phyloP scores from a whole-genome alignment of 495 filamentous ascomycete species.

The Apiosordaria backusii region DNA sequence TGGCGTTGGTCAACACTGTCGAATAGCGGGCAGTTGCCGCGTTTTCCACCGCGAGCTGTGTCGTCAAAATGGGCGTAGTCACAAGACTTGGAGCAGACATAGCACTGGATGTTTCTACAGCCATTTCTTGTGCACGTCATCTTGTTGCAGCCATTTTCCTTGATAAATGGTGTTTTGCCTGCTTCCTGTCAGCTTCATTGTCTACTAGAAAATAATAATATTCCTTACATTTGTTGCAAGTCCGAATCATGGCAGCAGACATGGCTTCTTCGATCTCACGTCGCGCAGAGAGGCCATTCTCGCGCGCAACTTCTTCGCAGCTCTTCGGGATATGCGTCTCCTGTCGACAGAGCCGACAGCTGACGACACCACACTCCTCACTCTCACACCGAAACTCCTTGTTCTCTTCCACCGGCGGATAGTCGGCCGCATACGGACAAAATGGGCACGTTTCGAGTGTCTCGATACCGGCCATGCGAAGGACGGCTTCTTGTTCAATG shows the following conservation, averaged over 20 bases:
- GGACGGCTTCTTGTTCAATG: conserved; percentile 64
- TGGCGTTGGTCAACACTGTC: conserved; percentile 62
- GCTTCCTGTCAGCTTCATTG: conserved; percentile 24
- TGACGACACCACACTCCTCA: conserved; percentile 60
- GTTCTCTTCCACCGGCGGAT: conserved; percentile 62
- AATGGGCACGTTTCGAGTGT: conserved; percentile 72
- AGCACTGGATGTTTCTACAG: conserved; percentile 64
- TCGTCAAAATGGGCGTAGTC: conserved; percentile 55
- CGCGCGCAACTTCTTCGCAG: conserved; percentile 65
- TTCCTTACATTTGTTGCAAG: conserved; percentile 61
- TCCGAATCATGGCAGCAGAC: conserved; percentile 71
- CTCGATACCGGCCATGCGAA: conserved; percentile 62
- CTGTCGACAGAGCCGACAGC: conserved; percentile 69
- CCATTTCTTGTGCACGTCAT: conserved; percentile 57
- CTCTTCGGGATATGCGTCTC: conserved; percentile 71
- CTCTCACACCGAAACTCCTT: conserved; percentile 72
- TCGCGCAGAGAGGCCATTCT: conserved; percentile 54
- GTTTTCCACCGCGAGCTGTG: conserved; percentile 37
- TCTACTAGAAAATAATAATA: background rate
- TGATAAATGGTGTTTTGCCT: conserved; percentile 64
- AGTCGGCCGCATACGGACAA: conserved; percentile 75
- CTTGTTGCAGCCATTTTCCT: conserved; percentile 81
- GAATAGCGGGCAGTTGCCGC: conserved; percentile 60
- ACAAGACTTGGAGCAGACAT: conserved; percentile 64
- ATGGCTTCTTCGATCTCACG: conserved; percentile 78